Conservation (phyloP, 768 basidiomycete genomes). For the Leccinum uliginosum region DNA sequence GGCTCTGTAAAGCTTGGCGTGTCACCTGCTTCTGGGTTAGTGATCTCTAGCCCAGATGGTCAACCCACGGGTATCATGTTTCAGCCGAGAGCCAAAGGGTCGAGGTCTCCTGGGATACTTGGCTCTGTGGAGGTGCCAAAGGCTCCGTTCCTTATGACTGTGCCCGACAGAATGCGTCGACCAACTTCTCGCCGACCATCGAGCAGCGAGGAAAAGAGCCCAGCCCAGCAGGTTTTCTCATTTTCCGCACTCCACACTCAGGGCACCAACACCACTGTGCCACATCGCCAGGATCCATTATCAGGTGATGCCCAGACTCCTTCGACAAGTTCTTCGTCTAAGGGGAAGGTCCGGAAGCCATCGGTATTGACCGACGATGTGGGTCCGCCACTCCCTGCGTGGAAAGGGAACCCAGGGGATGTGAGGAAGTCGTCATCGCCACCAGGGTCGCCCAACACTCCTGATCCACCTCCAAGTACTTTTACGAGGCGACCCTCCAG, state of each 20-base stretch:
- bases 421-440: slow-evolving; percentile 32
- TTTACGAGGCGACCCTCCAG: slow-evolving; percentile 29
- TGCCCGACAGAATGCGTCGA: slow-evolving; percentile 25
- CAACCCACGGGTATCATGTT: slow-evolving; percentile 96
- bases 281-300: slow-evolving; percentile 24
- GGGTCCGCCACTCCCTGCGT: slow-evolving; percentile 9
- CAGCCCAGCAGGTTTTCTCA: slow-evolving; percentile 23
- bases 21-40: slow-evolving; percentile 78
- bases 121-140: slow-evolving; percentile 45
- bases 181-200: slow-evolving; percentile 26
- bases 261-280: slow-evolving; percentile 7
- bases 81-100: slow-evolving; percentile 60
- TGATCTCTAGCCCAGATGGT: slow-evolving; percentile 91
- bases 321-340: slow-evolving; percentile 5
- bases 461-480: slow-evolving; percentile 21
- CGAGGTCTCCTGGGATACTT: slow-evolving; percentile 29
- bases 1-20: slow-evolving; percentile 67
- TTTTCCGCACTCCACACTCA: slow-evolving; percentile 28
- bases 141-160: slow-evolving; percentile 31
- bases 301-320: slow-evolving; percentile 17
- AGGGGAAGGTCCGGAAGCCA: slow-evolving; percentile 27
- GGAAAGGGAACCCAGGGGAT: slow-evolving; percentile 28
- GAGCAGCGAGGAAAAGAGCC: slow-evolving; percentile 25
- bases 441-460: slow-evolving; percentile 29
- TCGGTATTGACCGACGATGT: slow-evolving; percentile 30